Base-by-base conservation (phyloP, 148 eudicot genomes). In the Nyssa sinensis region DNA sequence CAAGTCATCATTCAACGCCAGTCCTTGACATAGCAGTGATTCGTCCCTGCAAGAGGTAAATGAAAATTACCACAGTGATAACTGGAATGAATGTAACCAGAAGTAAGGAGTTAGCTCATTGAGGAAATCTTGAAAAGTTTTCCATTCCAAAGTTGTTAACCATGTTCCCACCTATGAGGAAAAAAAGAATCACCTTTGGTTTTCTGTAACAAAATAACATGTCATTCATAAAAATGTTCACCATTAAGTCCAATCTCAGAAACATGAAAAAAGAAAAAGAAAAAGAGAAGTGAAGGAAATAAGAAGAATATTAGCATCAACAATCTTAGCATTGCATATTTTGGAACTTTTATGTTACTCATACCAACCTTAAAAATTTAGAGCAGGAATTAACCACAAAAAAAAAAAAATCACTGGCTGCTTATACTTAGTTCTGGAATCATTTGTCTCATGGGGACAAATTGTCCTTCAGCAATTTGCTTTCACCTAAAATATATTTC, bases 1-100 rank as follows among this genome's bases (percentile, higher is more conserved):
- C 84, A 95, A 81, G 76, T 95, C 98, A 57, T 95, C 98, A 84
- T 95, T 95, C 71, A 95, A 75, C 66, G 93, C 86, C 37, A 95
- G 82, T 49, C 98, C 98, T 89, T 92, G 98, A 86, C 96, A 82
- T 72, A 95, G 86, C 49, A 95, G 73, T 27, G 94, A 89, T 74
- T 95, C 98, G 85, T 95, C 98, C 86, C 98, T 94, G 80, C 70
- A 73, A 76, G 58, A 72, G 64, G 34, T 80, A 69, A 23, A 44
- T 16, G 19, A 64, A 35, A 25, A 47, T 66, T 14, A 51, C 19
- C 37, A 61, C 17, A 7, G 37, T 32, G 41, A 67, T n/a, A 71
- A 33, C 67, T 49, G 5, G 32, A 47, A 32, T 41, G 17, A 17
- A 17, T 58, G 61, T 24, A 66, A 35, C 14, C 19, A 35, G 39